Evolutionary conservation across 768 basidiomycete genomes (phyloP).

Genomic region (Termitomyces sp.): DNA sequence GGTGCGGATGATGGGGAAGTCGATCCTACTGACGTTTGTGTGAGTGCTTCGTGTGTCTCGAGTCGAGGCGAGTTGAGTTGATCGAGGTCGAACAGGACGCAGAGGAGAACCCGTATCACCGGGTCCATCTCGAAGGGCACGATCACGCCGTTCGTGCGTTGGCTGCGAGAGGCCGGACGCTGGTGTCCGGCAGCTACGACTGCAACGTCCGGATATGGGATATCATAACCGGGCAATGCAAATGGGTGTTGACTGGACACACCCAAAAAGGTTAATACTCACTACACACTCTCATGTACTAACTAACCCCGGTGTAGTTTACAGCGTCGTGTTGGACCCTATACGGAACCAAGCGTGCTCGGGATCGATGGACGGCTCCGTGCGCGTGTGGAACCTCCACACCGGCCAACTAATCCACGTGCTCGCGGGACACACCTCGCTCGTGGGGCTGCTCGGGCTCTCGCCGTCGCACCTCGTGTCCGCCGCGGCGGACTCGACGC

Average conservation of each 20-base stretch:
- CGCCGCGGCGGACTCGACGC: slow-evolving; percentile 92
- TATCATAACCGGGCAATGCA: slow-evolving; percentile 75
- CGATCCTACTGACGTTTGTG: slow-evolving; percentile 44
- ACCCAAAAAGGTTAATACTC: slow-evolving; percentile 75
- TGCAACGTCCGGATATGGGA: slow-evolving; percentile 96
- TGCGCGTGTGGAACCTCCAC: slow-evolving; percentile 88
- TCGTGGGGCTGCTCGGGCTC: slow-evolving; percentile 89
- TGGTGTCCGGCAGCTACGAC: slow-evolving; percentile 96
- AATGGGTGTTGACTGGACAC: slow-evolving; percentile 80
- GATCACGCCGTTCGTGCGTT: slow-evolving; percentile 88
- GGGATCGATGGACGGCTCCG: slow-evolving; percentile 97
- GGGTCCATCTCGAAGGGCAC: slow-evolving; percentile 81
- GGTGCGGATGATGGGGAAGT: slow-evolving; percentile 56
- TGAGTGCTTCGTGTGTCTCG: too few relatives aligned
- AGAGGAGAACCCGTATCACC: slow-evolving; percentile 84
- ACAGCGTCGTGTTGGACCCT: slow-evolving; percentile 90
- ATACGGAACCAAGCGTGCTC: slow-evolving; percentile 88
- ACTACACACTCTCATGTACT: background rate
- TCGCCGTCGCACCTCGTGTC: slow-evolving; percentile 90
- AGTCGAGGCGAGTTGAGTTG: too few relatives aligned
- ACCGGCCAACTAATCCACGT: slow-evolving; percentile 78
- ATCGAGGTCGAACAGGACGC: slow-evolving; percentile 44
- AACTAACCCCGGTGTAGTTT: slow-evolving; percentile 53
- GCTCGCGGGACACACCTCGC: slow-evolving; percentile 87
- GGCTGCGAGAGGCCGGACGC: slow-evolving; percentile 83